These are phyloP conservation scores for Pterocarpus santalinus DNA, from an alignment of 306 rosid species.

Conservation along the genomic window DNA sequence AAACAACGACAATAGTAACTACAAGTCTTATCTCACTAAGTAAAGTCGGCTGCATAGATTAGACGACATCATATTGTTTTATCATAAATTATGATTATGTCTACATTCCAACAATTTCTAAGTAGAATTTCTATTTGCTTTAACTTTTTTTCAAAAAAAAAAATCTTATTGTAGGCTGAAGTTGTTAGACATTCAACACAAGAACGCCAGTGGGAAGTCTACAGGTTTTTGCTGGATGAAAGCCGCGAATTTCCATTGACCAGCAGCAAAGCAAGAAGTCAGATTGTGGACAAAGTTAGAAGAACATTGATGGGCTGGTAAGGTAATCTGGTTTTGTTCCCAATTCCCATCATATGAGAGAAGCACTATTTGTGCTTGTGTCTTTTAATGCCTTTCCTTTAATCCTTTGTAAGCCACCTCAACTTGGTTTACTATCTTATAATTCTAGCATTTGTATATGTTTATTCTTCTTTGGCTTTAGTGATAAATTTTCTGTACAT, in stretches of 20 bases:
- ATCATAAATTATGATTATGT: too few species aligned
- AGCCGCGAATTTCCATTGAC: conserved; percentile 66
- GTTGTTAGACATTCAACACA: conserved; percentile 76
- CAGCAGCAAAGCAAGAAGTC: conserved; percentile 66
- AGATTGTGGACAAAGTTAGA: conserved; percentile 80
- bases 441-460: conserved; percentile 25
- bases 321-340: conserved; percentile 36
- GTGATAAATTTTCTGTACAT: conserved; percentile 32
- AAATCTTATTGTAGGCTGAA: conserved; percentile 67
- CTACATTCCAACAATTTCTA: not conserved
- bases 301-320: conserved; percentile 89
- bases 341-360: conserved; percentile 5
- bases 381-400: conserved; percentile 21
- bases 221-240: conserved; percentile 84
- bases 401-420: conserved; percentile 2
- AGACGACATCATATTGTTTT: too few species aligned
- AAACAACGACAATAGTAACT: not conserved
- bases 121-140: too few species aligned
- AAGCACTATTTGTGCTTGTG: conserved; percentile 38
- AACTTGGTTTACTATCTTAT: conserved; percentile 26
- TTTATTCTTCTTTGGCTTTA: conserved; percentile 29
- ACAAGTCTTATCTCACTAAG: not conserved
- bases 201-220: conserved; percentile 88
- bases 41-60: not conserved
- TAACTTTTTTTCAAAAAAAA: too few species aligned